Evolutionary conservation across 345 rosid species (phyloP).

Genomic region (Arabidopsis arenosa): DNA sequence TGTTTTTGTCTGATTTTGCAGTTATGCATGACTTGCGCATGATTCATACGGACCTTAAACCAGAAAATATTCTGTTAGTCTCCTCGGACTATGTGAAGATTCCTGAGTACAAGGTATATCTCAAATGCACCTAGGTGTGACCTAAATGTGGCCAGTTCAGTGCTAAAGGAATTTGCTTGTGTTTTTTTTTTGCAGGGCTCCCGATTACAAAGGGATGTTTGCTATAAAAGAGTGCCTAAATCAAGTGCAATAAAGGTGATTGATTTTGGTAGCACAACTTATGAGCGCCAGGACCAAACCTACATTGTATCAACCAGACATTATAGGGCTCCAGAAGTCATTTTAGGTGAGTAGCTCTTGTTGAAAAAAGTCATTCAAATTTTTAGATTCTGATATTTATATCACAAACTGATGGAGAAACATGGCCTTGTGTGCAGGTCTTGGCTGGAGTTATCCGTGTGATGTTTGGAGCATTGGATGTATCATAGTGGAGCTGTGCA

Average conservation of each 20-base stretch:
- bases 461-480: constrained; percentile 96
- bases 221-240: constrained; percentile 75
- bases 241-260: constrained; percentile 87
- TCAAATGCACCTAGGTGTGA: not conserved
- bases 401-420: constrained; percentile 13
- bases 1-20: constrained; percentile 44
- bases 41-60: constrained; percentile 90
- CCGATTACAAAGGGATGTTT: constrained; percentile 60
- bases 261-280: constrained; percentile 92
- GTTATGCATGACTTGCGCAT: constrained; percentile 89
- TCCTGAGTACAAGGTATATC: constrained; percentile 77
- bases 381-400: not conserved
- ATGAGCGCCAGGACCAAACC: constrained; percentile 79
- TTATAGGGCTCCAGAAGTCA: constrained; percentile 92
- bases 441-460: constrained; percentile 92
- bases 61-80: constrained; percentile 80
- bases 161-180: not conserved
- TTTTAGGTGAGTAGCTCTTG: constrained; percentile 60
- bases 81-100: constrained; percentile 78
- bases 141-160: not conserved
- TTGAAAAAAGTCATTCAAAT: not conserved
- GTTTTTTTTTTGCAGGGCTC: constrained; percentile 50
- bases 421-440: constrained; percentile 50
- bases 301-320: constrained; percentile 86
- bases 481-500: constrained; percentile 81